Conservation (phyloP, 805 yeast species). For the Metschnikowia cubensis region DNA sequence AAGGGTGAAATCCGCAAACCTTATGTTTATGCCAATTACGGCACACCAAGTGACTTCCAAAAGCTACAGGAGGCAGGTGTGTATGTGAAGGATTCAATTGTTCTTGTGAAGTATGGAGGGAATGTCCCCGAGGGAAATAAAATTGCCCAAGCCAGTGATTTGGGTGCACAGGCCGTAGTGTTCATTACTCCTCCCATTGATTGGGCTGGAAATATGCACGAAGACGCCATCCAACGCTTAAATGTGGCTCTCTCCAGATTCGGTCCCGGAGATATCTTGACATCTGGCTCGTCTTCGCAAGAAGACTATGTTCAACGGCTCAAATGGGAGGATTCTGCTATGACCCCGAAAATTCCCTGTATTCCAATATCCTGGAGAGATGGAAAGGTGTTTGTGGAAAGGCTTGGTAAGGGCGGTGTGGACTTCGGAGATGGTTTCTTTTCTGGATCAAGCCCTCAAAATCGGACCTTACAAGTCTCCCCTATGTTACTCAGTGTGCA, state of each 20-base stretch:
- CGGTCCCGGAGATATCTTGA: slow-evolving; percentile 72
- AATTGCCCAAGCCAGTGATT: slow-evolving; percentile 46
- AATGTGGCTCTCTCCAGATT: slow-evolving; percentile 57
- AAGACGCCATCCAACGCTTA: slow-evolving; percentile 48
- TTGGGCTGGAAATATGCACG: slow-evolving; percentile 18
- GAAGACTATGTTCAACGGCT: slow-evolving; percentile 37
- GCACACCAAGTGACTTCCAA: slow-evolving; percentile 52
- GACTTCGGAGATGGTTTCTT: slow-evolving; percentile 26
- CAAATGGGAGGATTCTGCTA: slow-evolving; percentile 43
- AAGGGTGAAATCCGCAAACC: slow-evolving; percentile 53
- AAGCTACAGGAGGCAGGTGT: slow-evolving; percentile 35
- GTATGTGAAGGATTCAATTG: slow-evolving; percentile 45
- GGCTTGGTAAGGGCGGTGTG: slow-evolving; percentile 27
- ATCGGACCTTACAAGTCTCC: slow-evolving; percentile 9
- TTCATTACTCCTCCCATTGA: slow-evolving; percentile 45
- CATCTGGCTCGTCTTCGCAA: slow-evolving; percentile 69
- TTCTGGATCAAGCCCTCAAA: slow-evolving; percentile 22
- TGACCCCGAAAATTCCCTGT: slow-evolving; percentile 69
- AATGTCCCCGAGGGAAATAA: slow-evolving; percentile 34
- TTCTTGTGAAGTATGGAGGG: slow-evolving; percentile 59
- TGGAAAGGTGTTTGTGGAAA: slow-evolving; percentile 37
- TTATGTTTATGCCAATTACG: slow-evolving; percentile 64
- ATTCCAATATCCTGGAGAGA: slow-evolving; percentile 76
- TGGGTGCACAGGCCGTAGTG: slow-evolving; percentile 62
- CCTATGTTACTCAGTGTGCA: slow-evolving; percentile 26